These are phyloP conservation scores for Mimosa bimucronata DNA, from an alignment of 306 rosid species.

Conservation along the genomic window DNA sequence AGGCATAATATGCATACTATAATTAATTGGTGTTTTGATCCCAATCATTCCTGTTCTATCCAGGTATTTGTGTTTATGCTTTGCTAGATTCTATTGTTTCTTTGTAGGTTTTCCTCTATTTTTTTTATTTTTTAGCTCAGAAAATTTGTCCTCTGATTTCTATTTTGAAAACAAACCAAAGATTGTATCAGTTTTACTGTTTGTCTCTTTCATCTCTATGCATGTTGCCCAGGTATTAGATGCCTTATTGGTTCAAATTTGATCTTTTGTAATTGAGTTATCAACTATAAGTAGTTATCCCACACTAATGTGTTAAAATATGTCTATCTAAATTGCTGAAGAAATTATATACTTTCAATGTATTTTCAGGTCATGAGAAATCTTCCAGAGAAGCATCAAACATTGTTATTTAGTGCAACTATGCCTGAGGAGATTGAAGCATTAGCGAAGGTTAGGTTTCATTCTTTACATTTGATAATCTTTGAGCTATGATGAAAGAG, in stretches of 20 bases:
- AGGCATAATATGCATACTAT: not conserved
- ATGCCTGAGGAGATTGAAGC: constrained; percentile 92
- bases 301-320: constrained; percentile 9
- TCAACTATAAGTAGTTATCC: not conserved
- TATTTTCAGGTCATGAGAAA: constrained; percentile 68
- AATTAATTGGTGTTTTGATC: not conserved
- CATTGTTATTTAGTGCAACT: constrained; percentile 85
- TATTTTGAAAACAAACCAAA: too few relatives aligned
- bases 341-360: constrained; percentile 29
- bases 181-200: too few relatives aligned
- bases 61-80: constrained; percentile 13
- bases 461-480: constrained; percentile 13
- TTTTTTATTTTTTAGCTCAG: not conserved
- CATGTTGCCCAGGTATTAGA: constrained; percentile 2
- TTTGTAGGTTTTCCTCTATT: not conserved
- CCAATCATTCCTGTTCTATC: not conserved
- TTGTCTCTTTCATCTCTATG: constrained; percentile 4
- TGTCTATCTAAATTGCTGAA: constrained; percentile 21
- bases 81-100: constrained; percentile 33
- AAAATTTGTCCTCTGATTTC: constrained; percentile 2
- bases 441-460: constrained; percentile 66
- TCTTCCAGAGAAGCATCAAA: constrained; percentile 85
- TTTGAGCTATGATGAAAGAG: constrained; percentile 21
- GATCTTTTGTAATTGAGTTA: constrained; percentile 9
- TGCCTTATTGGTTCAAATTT: constrained; percentile 6